A percentile compares a stretch with the other conserved stretches of the same genome.
Conservation (phyloP, 2,329 filamentous ascomycete genomes). For the Pseudogymnoascus pannorum region DNA sequence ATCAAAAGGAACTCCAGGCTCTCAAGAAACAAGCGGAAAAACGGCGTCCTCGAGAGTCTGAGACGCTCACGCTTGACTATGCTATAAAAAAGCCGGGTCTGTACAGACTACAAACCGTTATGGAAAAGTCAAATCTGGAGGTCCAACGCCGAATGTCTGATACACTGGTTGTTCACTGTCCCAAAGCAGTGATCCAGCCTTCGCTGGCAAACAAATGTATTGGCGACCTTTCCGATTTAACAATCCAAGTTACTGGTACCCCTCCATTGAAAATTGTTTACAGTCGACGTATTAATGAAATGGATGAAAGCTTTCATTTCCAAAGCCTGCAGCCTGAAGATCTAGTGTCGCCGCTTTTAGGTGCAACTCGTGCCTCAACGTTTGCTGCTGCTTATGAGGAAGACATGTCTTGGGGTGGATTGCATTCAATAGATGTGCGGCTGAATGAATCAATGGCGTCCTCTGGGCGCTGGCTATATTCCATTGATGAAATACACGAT, state of each 20-base stretch:
- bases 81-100: constrained; percentile 78
- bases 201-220: constrained; percentile 65
- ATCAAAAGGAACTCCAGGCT: constrained; percentile 64
- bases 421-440: constrained; percentile 68
- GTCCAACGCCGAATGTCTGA: constrained; percentile 71
- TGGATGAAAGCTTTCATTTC: constrained; percentile 78
- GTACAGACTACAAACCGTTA: constrained; percentile 75
- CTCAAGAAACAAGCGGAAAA: constrained; percentile 63
- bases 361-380: constrained; percentile 47
- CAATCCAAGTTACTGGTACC: constrained; percentile 77
- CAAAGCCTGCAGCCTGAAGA: constrained; percentile 91
- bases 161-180: constrained; percentile 79
- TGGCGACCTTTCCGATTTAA: constrained; percentile 79
- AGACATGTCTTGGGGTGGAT: constrained; percentile 73
- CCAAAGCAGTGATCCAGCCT: constrained; percentile 65
- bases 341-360: constrained; percentile 68
- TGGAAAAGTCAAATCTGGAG: constrained; percentile 91
- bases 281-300: constrained; percentile 76
- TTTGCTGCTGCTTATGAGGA: constrained; percentile 52
- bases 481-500: constrained; percentile 86
- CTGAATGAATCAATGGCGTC: constrained; percentile 82
- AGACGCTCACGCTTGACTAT: constrained; percentile 63
- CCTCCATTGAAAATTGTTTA: constrained; percentile 91
- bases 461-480: constrained; percentile 79
- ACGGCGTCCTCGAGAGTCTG: constrained; percentile 52